Conservation (phyloP, 495 filamentous ascomycete species). For the Daldinia childiae region DNA sequence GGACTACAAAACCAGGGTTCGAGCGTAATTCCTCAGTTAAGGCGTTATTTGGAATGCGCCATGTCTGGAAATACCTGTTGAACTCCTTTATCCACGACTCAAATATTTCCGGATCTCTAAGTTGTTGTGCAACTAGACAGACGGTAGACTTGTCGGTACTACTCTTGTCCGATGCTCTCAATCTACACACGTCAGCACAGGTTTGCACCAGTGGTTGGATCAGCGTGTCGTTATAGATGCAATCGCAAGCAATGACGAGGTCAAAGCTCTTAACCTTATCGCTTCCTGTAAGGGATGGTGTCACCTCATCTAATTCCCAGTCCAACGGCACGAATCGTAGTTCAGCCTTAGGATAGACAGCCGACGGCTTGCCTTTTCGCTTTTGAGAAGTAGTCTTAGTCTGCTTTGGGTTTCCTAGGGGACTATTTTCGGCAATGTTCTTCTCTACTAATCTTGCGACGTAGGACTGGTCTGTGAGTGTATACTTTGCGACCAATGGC, state of each 20-base stretch:
- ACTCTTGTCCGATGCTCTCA: conserved; percentile 52
- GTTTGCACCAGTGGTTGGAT: conserved; percentile 84
- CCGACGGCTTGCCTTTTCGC: conserved; percentile 34
- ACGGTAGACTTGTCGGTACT: conserved; percentile 37
- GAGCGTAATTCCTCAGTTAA: conserved; percentile 61
- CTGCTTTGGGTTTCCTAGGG: conserved; percentile 1
- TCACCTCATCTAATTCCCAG: conserved; percentile 71
- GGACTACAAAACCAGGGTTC: conserved; percentile 71
- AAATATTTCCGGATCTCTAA: conserved; percentile 84
- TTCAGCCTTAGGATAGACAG: conserved; percentile 28
- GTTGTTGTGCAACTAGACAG: conserved; percentile 86
- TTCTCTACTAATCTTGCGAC: conserved; percentile 75
- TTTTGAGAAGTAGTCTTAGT: conserved; percentile 23
- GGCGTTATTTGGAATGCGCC: conserved; percentile 75
- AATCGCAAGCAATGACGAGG: conserved; percentile 82
- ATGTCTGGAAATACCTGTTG: conserved; percentile 70
- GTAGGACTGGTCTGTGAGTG: conserved; percentile 91
- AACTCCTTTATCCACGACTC: conserved; percentile 81
- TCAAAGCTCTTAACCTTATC: conserved; percentile 58
- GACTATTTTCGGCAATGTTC: conserved; percentile 75
- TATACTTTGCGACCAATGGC: conserved; percentile 68
- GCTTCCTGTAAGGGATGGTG: conserved; percentile 48
- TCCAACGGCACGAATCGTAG: conserved; percentile 67
- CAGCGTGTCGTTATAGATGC: conserved; percentile 88
- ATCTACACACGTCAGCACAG: conserved; percentile 78